A percentile compares a stretch with the other conserved stretches of the same genome.
Conservation (phyloP, 306 rosid genomes). For the Begonia fuchsioides region DNA sequence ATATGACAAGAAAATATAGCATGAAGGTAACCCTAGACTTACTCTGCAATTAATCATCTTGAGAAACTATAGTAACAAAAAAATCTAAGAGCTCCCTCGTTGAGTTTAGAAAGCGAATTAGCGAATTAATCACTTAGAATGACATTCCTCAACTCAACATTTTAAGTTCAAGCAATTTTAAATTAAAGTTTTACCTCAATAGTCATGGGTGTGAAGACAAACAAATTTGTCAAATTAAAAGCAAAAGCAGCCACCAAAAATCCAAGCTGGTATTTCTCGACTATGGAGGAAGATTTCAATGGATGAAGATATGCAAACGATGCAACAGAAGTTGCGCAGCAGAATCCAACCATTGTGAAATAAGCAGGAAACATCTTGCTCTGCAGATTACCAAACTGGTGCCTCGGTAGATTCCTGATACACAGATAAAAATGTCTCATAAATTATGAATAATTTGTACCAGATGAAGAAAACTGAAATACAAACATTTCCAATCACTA, state of each 20-base stretch:
- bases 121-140: no score
- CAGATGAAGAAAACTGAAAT: no score
- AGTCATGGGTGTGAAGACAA: constrained; percentile 94
- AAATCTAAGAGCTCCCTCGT: no score
- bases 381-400: constrained; percentile 93
- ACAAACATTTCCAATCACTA: no score
- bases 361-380: constrained; percentile 99
- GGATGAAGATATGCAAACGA: constrained; percentile 88
- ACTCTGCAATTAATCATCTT: no score
- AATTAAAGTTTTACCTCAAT: constrained; percentile 48
- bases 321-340: constrained; percentile 62
- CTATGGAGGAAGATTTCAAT: constrained; percentile 57
- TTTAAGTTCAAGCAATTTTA: background rate
- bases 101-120: no score
- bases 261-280: constrained; percentile 86
- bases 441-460: background rate
- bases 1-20: no score
- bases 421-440: no score
- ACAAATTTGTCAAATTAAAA: constrained; percentile 69
- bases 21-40: no score
- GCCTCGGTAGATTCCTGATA: constrained; percentile 82
- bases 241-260: constrained; percentile 73
- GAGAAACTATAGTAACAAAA: no score
- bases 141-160: no score
- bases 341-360: constrained; percentile 60